Base-by-base conservation (phyloP, 2,329 filamentous ascomycete species). In the Dryadomyces quercivorus region DNA sequence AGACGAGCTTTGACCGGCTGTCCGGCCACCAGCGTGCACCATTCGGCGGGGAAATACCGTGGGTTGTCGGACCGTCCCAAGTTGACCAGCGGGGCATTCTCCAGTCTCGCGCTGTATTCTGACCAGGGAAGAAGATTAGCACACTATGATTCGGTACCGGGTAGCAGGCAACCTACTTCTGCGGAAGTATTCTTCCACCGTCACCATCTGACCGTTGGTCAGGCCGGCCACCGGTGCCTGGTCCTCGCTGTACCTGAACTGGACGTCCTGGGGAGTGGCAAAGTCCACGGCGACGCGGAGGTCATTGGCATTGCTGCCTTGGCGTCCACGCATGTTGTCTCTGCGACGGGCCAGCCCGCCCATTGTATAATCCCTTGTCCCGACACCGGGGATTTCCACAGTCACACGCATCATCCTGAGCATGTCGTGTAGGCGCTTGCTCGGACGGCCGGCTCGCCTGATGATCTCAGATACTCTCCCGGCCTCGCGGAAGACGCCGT, bases 31-130 rank as follows among this genome's bases (percentile, higher is more conserved):
- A 93, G 75, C 4, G 70, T 66, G 58, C 86, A 82, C 6, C 82
- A 70, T 64, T 91, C 85, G 0, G 80, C 77, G 0, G 86, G 85
- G 42, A 87, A 67, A 60, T 85, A 88, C 0, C 72, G 73, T 0
- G 85, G 83, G 12, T 75, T 77, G 0, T 71, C 66, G 0, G 63
- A 61, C 12, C 67, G 79, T 2, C 85, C 86, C 12, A 85, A 72
- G 62, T 91, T 89, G 58, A 91, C 66, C 1, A 88, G 72, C 0
- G 86, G 84, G 5, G 76, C 18, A 1, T 51, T 51, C 22, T 56
- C 49, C 6, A 50, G n/a, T 5, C 43, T 20, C 13, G 51, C 43
- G 3, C 36, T 53, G 31, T 31, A 48, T 42, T 26, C n/a, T 42
- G 42, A n/a, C n/a, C n/a, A n/a, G n/a, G n/a, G n/a, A n/a, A n/a